Base-by-base conservation (phyloP, 169 alveolate genomes). In the Plasmodium sp. region DNA sequence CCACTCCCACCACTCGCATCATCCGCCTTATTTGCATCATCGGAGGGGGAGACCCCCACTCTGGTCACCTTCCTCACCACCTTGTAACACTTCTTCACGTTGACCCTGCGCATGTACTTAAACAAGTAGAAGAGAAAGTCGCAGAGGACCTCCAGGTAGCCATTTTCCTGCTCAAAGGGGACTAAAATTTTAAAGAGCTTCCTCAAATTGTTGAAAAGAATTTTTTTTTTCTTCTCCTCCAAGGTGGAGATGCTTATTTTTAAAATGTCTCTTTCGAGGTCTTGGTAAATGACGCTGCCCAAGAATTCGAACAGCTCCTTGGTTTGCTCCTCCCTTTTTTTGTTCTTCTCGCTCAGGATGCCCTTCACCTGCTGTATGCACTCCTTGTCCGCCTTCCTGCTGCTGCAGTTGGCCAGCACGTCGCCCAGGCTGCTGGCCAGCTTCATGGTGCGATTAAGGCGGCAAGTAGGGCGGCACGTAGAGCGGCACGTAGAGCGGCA, bases 51-150 rank as follows among this genome's bases (percentile, higher is more conserved):
- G 34, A 12, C 39, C 3, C 54, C 72, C 43, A 12, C 22, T 6
- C 12, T 43, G 1, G 84, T 10, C 0, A 74, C 34, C 56, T 75
- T 75, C 62, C 79, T 85, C 31, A 85, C 41, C 27, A 85, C 14
- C 16, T 85, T 85, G 72, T 85, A 85, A 7, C 84, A 67, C 14
- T 56, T 85, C 48, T 75, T 85, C 48, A 75, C 93, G 62, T 85
- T 77, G 7, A 56, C n/a, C 4, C 43, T 85, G 16, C 93, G 80
- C 93, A 85, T 85, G 81, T 85, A 85, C 62, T 85, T 85, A 75
- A 48, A 85, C 81, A 85, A 75, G 33, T 85, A 77, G 41, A 85
- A 85, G 18, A 85, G 45, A 85, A 85, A 85, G 27, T 85, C 93
- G 6, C 71, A 51, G 27, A 85, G 33, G 3, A 77, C 33, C 16